Evolutionary conservation across 2,329 filamentous ascomycete genomes (phyloP).

Genomic region (Fusarium guadeloupense): DNA sequence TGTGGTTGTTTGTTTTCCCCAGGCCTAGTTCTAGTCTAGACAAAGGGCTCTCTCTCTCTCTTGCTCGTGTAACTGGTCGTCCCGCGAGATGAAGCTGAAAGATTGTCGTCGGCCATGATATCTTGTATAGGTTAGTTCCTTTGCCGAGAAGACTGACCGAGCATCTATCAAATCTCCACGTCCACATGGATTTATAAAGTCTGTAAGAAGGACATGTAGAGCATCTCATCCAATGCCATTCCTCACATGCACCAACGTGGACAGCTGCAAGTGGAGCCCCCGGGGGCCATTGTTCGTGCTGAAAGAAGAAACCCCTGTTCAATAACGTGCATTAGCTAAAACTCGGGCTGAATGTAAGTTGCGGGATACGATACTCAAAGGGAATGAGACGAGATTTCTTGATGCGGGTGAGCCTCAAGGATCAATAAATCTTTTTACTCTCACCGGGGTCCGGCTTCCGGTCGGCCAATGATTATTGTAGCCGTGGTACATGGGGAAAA

Average conservation of each 20-base stretch:
- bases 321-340: slow-evolving; percentile 11
- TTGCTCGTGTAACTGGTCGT: too few species aligned
- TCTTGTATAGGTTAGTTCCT: slow-evolving; percentile 10
- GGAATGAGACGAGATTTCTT: too few species aligned
- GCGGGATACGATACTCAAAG: too few species aligned
- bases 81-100: slow-evolving; percentile 4
- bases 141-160: slow-evolving; percentile 37
- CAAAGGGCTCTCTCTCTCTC: too few species aligned
- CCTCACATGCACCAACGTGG: slow-evolving; percentile 32
- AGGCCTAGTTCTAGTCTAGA: background rate
- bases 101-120: slow-evolving; percentile 25
- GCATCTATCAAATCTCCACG: slow-evolving; percentile 4
- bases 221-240: slow-evolving; percentile 32
- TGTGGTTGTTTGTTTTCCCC: slow-evolving; percentile 3
- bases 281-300: too few species aligned
- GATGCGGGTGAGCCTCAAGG: too few species aligned
- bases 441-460: slow-evolving; percentile 11
- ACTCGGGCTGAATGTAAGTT: background rate
- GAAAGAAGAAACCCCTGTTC: slow-evolving; percentile 7
- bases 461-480: slow-evolving; percentile 18
- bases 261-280: slow-evolving; percentile 31
- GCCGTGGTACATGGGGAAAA: slow-evolving; percentile 18
- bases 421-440: background rate
- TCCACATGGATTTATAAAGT: background rate
- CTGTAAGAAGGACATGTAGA: slow-evolving; percentile 2